Conservation (phyloP, 176 grass and related monocot genomes). For the Alopecurus myosuroides region DNA sequence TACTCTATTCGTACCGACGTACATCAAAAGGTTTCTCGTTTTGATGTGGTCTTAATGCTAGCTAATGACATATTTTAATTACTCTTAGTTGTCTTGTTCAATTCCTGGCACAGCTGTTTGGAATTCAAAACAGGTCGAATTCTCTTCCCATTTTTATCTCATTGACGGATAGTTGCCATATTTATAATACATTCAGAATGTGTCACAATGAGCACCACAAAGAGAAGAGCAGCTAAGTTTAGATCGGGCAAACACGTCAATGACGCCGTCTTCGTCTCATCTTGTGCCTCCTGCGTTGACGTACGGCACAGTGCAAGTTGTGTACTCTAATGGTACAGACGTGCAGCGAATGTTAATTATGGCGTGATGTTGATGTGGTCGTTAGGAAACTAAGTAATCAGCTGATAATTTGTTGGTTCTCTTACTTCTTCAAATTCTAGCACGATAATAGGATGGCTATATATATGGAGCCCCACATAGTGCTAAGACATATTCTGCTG, state of each 20-base stretch:
- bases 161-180: not conserved
- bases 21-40: too few relatives aligned
- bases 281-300: not conserved
- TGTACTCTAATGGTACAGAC: not conserved
- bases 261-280: not conserved
- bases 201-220: not conserved
- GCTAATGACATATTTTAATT: too few relatives aligned
- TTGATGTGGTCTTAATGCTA: too few relatives aligned
- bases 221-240: too few relatives aligned
- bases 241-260: too few relatives aligned
- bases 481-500: not conserved
- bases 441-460: not conserved
- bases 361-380: not conserved
- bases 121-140: too few relatives aligned
- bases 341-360: not conserved
- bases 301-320: not conserved
- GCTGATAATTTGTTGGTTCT: not conserved
- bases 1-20: too few relatives aligned
- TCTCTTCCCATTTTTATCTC: not conserved
- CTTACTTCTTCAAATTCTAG: not conserved
- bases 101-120: too few relatives aligned
- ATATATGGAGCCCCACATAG: not conserved
- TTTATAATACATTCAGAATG: not conserved
- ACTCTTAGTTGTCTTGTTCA: too few relatives aligned
- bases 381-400: not conserved